Conservation (phyloP, 225 moss, liverwort and hornwort genomes). For the Takakia lepidozioides region DNA sequence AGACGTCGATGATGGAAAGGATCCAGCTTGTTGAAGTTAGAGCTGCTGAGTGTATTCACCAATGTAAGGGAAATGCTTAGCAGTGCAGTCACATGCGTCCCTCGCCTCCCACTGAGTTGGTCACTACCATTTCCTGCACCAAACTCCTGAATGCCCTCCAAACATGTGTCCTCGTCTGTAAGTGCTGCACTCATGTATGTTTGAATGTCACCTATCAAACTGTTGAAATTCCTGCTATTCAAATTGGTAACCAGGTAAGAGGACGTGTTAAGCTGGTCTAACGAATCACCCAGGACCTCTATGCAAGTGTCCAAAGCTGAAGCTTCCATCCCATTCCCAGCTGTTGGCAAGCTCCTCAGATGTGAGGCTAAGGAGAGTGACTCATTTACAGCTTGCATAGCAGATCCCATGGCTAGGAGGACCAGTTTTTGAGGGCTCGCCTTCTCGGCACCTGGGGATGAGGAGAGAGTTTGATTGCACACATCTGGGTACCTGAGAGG, state of each 20-base stretch:
- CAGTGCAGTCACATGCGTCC: conserved; percentile 21
- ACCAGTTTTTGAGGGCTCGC: too few relatives aligned
- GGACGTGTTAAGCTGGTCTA: conserved; percentile 21
- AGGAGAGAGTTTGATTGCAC: too few relatives aligned
- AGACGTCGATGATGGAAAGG: conserved; percentile 29
- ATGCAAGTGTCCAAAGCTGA: conserved; percentile 27
- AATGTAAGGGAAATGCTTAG: conserved; percentile 47
- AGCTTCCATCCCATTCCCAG: too few relatives aligned
- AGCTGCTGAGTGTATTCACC: conserved; percentile 13
- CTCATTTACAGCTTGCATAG: too few relatives aligned
- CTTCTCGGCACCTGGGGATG: too few relatives aligned
- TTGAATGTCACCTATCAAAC: conserved; percentile 12
- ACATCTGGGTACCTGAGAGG: too few relatives aligned
- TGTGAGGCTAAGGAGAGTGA: too few relatives aligned
- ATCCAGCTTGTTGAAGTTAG: conserved; percentile 7
- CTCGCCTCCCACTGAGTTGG: conserved; percentile 15
- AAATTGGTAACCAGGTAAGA: conserved; percentile 22
- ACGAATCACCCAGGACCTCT: conserved; percentile 23
- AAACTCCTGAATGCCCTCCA: conserved; percentile 31
- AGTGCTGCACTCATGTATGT: conserved; percentile 24
- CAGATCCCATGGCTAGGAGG: too few relatives aligned
- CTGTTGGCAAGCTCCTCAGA: too few relatives aligned
- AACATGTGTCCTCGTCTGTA: conserved; percentile 47
- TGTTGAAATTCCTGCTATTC: conserved; percentile 16
- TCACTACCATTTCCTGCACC: conserved; percentile 37